Evolutionary conservation across 169 alveolate genomes (phyloP), one percentile per base, ranked within the genome.

Genomic region (Besnoitia besnoiti): DNA sequence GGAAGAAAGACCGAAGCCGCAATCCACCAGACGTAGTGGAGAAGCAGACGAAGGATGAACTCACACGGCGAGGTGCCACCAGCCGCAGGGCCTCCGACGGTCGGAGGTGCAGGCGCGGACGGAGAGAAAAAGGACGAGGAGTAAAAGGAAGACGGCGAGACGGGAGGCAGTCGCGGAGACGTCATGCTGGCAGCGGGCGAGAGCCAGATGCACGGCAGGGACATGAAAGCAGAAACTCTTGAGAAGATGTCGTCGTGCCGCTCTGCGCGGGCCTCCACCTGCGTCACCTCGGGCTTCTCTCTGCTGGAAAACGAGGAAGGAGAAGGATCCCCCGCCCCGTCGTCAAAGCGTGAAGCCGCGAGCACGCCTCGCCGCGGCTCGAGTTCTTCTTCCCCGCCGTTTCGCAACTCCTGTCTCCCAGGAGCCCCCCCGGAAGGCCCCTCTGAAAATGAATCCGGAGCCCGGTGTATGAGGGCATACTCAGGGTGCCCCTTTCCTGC

Each of bases 21-120:
- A 40, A 77, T 35, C 87, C 87, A 77, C 87, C 87, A 77, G 39
- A 77, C 87, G 87, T 77, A 77, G 55, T 77, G 87, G 24, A 77
- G 55, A 4, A 77, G 87, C 49, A 77, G 87, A 37, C 87, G 55
- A 1, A 77, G 87, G 35, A 40, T 27, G 16, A 44, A 77, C 59
- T 77, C 87, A 24, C 33, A 77, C 33, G 87, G 87, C 21, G 87
- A 77, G 35, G 14, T 27, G 5, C 47, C 67, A 19, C 67, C 67
- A 1, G 67, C 12, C 33, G 67, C 12, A 55, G 67, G 67, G 33
- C 67, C 67, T 21, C 67, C 67, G 67, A 55, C 67, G 2, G 80
- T 42, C 10, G 80, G 80, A 67, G 80, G 46, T 10, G 39, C 14
- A n/a, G 80, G 42, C 80, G 62, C 10, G 30, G 80, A 67, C 80